Evolutionary conservation across 2,329 filamentous ascomycete genomes (phyloP).

Genomic region (Phaeosphaeria sp.): DNA sequence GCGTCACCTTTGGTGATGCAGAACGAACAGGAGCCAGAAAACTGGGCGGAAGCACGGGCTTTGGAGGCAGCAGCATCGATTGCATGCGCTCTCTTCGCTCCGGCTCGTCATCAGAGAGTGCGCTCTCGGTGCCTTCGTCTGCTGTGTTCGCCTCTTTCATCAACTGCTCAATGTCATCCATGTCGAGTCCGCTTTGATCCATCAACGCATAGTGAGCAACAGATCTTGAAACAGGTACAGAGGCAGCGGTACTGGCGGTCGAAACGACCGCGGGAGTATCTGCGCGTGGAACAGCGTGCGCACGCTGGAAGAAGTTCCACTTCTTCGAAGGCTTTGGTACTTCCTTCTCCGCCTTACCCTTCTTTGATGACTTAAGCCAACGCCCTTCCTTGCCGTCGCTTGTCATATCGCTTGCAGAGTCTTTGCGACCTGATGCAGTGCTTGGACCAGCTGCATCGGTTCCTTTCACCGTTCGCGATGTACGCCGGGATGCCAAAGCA

Average conservation of each 20-base stretch:
- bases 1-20: conserved; percentile 46
- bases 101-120: conserved; percentile 27
- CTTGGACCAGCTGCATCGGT: conserved; percentile 25
- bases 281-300: conserved; percentile 50
- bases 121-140: conserved; percentile 32
- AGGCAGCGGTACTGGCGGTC: conserved; percentile 48
- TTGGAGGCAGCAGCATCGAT: conserved; percentile 48
- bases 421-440: conserved; percentile 28
- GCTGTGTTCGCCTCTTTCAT: conserved; percentile 51
- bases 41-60: conserved; percentile 38
- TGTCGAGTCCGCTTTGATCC: conserved; percentile 54
- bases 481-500: conserved; percentile 32
- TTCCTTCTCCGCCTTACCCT: conserved; percentile 33
- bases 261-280: conserved; percentile 28
- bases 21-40: conserved; percentile 35
- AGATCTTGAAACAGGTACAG: conserved; percentile 45
- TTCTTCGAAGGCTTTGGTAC: conserved; percentile 50
- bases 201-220: conserved; percentile 66
- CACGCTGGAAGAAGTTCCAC: conserved; percentile 67
- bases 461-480: conserved; percentile 34
- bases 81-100: conserved; percentile 40
- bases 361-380: conserved; percentile 46
- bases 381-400: conserved; percentile 46
- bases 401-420: conserved; percentile 25
- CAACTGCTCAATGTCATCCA: conserved; percentile 55